Percentiles rank a stretch among this genome's conserved stretches.
These are phyloP conservation scores for Phytopythium delawarense DNA, from an alignment of 352 stramenopile species.

Conservation along the genomic window DNA sequence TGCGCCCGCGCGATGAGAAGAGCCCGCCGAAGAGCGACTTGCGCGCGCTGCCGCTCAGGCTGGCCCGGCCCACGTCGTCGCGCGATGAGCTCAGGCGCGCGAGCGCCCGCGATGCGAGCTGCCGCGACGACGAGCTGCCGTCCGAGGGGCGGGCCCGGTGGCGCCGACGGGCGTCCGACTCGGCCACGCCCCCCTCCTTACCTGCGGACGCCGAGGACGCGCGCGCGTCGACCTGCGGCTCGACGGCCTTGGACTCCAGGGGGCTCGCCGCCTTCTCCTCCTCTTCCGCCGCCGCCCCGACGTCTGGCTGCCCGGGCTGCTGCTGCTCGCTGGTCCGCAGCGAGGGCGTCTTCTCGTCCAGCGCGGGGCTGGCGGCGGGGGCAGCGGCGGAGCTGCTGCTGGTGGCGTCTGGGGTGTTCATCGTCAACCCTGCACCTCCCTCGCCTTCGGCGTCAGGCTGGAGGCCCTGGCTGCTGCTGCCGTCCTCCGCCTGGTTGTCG, in stretches of 20 bases:
- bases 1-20: constrained; percentile 30
- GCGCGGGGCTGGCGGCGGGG: too few species aligned
- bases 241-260: not conserved
- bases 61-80: constrained; percentile 7
- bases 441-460: not conserved
- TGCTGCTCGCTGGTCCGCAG: not conserved
- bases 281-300: not conserved
- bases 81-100: constrained; percentile 17
- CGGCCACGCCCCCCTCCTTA: not conserved
- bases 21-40: constrained; percentile 45
- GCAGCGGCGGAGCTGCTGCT: not conserved
- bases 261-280: constrained; percentile 15
- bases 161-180: not conserved
- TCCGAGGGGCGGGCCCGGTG: not conserved
- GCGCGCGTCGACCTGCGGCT: not conserved
- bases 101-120: constrained; percentile 10
- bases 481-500: not conserved
- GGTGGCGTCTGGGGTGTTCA: not conserved
- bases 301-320: not conserved
- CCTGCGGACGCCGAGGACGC: not conserved
- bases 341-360: not conserved
- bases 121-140: constrained; percentile 16
- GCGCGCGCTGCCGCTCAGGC: constrained; percentile 6
- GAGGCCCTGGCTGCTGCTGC: not conserved
- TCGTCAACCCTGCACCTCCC: not conserved